Percentiles rank a stretch among this genome's conserved stretches.
phyloP scores from a whole-genome alignment of 345 rosid species.

The Camelina hispida region DNA sequence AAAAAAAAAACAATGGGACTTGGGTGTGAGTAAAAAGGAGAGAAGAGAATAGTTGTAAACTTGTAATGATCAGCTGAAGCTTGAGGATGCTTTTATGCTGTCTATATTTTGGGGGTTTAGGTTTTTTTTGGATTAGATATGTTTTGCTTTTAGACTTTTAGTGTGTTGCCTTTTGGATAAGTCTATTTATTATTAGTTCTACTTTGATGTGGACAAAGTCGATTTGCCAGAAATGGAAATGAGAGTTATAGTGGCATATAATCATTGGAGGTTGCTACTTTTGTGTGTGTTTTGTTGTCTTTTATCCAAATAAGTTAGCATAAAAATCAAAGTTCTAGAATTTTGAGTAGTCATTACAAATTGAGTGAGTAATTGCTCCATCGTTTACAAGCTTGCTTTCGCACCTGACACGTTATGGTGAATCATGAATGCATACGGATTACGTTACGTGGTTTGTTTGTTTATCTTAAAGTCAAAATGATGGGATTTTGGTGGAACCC shows the following conservation, averaged over 20 bases:
- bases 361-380: not conserved
- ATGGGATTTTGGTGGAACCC: slow-evolving; percentile 39
- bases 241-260: slow-evolving; percentile 5
- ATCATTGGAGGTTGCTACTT: slow-evolving; percentile 24
- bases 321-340: not conserved
- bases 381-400: not conserved
- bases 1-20: not conserved
- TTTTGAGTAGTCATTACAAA: slow-evolving; percentile 1
- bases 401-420: slow-evolving; percentile 28
- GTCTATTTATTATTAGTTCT: slow-evolving; percentile 7
- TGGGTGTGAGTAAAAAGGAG: not conserved
- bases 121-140: too few species aligned
- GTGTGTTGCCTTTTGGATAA: slow-evolving; percentile 1
- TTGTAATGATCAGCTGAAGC: slow-evolving; percentile 20
- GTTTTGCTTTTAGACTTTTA: not conserved
- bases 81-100: slow-evolving; percentile 23
- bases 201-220: slow-evolving; percentile 20
- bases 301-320: slow-evolving; percentile 4
- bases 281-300: slow-evolving; percentile 3
- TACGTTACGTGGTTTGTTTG: slow-evolving; percentile 30
- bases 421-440: not conserved
- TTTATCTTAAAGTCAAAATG: slow-evolving; percentile 18
- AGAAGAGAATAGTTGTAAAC: not conserved
- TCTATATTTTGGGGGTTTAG: slow-evolving; percentile 4
- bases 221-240: slow-evolving; percentile 31